Percentiles rank a stretch among this genome's conserved stretches.
phyloP scores from a whole-genome alignment of 1,284 basidiomycete species.

The Ustilago crameri region DNA sequence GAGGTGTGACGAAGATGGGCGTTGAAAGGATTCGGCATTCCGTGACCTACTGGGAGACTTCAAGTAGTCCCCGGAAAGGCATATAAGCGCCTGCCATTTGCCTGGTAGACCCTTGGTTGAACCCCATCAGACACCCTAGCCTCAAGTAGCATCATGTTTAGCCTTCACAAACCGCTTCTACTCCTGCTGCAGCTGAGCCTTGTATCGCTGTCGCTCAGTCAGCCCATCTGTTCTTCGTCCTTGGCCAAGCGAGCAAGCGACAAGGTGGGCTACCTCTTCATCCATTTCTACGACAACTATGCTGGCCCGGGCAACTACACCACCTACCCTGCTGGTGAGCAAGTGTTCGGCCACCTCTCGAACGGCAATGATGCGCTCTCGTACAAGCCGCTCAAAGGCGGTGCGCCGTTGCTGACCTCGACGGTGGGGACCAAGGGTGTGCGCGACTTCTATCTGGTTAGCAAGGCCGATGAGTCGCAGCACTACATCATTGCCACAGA shows the following conservation, averaged over 20 bases:
- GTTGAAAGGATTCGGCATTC: too few species aligned
- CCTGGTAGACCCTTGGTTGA: too few species aligned
- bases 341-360: constrained; percentile 27
- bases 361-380: constrained; percentile 27
- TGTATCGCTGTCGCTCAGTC: neutral
- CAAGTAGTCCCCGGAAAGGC: too few species aligned
- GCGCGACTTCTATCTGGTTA: constrained; percentile 37
- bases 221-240: constrained; percentile 3
- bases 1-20: too few species aligned
- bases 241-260: constrained; percentile 11
- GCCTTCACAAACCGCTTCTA: constrained; percentile 6
- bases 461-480: constrained; percentile 24
- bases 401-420: constrained; percentile 25
- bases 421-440: constrained; percentile 28
- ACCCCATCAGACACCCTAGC: too few species aligned
- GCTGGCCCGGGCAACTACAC: constrained; percentile 14
- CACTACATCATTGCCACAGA: constrained; percentile 43
- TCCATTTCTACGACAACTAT: constrained; percentile 36
- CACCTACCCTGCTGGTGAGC: constrained; percentile 33
- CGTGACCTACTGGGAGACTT: too few species aligned
- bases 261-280: constrained; percentile 35
- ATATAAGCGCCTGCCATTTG: too few species aligned
- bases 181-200: constrained; percentile 15
- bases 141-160: constrained; percentile 1
- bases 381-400: constrained; percentile 32